Evolutionary conservation across 805 yeast genomes (phyloP).

Genomic region (Candida maltosa): DNA sequence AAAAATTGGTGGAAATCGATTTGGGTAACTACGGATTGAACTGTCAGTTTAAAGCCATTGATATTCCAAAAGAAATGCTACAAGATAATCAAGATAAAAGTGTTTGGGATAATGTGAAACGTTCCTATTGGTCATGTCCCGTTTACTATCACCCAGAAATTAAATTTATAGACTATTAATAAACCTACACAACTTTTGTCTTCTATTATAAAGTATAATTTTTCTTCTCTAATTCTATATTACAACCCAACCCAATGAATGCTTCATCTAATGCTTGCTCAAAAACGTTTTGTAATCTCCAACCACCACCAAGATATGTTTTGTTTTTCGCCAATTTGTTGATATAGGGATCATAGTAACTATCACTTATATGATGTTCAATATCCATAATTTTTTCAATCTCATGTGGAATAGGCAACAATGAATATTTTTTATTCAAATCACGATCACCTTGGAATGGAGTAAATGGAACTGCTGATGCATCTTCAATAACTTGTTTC

Average conservation of each 20-base stretch:
- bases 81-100: constrained; percentile 29
- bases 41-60: constrained; percentile 51
- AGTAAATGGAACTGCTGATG: constrained; percentile 63
- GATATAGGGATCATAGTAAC: constrained; percentile 42
- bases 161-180: constrained; percentile 34
- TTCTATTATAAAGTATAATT: neutral
- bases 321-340: constrained; percentile 52
- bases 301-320: constrained; percentile 83
- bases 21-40: constrained; percentile 73
- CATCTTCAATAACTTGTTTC: constrained; percentile 16
- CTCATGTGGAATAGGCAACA: constrained; percentile 28
- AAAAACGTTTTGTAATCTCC: constrained; percentile 65
- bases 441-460: constrained; percentile 92
- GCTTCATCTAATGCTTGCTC: constrained; percentile 82
- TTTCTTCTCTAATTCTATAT: constrained; percentile 48
- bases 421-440: constrained; percentile 45
- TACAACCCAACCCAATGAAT: constrained; percentile 83
- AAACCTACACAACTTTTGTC: neutral
- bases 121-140: constrained; percentile 70
- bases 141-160: constrained; percentile 65
- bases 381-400: constrained; percentile 20
- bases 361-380: constrained; percentile 14
- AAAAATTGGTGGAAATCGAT: constrained; percentile 76
- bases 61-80: constrained; percentile 41
- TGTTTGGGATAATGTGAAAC: constrained; percentile 60